Evolutionary conservation across 176 grass and related monocot species (phyloP).

Genomic region (Oryza punctata): DNA sequence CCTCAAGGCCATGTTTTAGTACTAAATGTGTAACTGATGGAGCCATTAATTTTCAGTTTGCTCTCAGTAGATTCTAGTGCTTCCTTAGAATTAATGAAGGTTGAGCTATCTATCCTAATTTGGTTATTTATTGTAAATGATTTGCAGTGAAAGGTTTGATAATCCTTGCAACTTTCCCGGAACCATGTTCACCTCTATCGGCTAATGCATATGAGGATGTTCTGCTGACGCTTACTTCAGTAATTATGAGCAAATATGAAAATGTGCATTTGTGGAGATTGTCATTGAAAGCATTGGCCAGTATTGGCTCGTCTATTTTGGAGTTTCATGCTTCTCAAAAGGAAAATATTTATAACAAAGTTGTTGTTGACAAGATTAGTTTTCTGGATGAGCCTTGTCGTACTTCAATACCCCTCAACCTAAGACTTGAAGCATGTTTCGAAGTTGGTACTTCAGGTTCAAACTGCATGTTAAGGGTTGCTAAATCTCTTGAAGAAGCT

Average conservation of each 20-base stretch:
- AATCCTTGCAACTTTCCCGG: slow-evolving; percentile 79
- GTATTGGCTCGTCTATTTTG: slow-evolving; percentile 70
- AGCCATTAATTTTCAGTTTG: slow-evolving; percentile 16
- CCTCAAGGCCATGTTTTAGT: slow-evolving; percentile 12
- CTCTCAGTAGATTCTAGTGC: not conserved
- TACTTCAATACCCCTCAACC: slow-evolving; percentile 53
- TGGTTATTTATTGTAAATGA: slow-evolving; percentile 40
- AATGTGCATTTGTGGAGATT: slow-evolving; percentile 71
- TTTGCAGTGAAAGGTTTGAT: slow-evolving; percentile 76
- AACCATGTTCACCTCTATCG: slow-evolving; percentile 55
- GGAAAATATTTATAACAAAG: slow-evolving; percentile 59
- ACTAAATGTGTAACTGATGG: not conserved
- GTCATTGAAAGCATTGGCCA: slow-evolving; percentile 63
- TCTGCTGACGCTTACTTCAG: slow-evolving; percentile 59
- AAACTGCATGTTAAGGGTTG: slow-evolving; percentile 63
- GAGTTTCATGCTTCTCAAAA: slow-evolving; percentile 53
- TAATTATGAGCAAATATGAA: slow-evolving; percentile 57
- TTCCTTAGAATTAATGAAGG: slow-evolving; percentile 16
- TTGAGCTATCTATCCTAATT: slow-evolving; percentile 34
- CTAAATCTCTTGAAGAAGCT: slow-evolving; percentile 68
- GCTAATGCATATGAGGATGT: slow-evolving; percentile 60
- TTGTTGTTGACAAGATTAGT: slow-evolving; percentile 73
- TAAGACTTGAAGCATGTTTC: slow-evolving; percentile 75
- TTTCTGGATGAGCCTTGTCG: slow-evolving; percentile 59
- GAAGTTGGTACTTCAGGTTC: slow-evolving; percentile 63